phyloP scores from a whole-genome alignment of 805 yeast species.

The Teunomyces kruisii region DNA sequence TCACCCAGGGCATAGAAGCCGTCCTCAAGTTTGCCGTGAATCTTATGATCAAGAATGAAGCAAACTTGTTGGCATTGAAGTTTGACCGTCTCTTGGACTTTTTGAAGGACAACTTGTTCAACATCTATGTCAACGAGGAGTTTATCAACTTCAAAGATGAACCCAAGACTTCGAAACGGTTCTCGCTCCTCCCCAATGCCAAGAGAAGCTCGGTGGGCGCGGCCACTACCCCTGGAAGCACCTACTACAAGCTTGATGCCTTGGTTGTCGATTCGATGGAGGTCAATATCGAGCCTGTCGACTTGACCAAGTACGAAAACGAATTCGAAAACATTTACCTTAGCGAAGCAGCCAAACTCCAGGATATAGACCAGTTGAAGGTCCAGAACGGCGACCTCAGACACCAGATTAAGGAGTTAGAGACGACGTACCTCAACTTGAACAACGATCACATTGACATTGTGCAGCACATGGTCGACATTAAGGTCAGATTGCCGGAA shows the following conservation, averaged over 20 bases:
- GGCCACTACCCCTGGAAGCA: constrained; percentile 6
- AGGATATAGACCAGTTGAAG: constrained; percentile 58
- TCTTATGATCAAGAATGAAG: constrained; percentile 68
- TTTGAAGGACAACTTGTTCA: constrained; percentile 78
- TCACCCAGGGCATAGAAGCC: constrained; percentile 90
- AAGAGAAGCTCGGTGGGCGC: constrained; percentile 17
- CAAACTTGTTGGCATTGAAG: constrained; percentile 53
- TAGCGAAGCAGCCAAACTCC: constrained; percentile 62
- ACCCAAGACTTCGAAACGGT: constrained; percentile 13
- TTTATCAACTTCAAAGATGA: constrained; percentile 20
- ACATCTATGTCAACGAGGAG: constrained; percentile 54
- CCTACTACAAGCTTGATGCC: constrained; percentile 62
- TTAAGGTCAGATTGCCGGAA: constrained; percentile 73
- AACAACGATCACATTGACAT: constrained; percentile 83
- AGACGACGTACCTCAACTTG: constrained; percentile 63
- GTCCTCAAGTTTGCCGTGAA: constrained; percentile 81
- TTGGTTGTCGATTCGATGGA: constrained; percentile 78
- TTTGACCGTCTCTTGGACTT: constrained; percentile 79
- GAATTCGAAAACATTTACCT: constrained; percentile 77
- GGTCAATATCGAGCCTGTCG: constrained; percentile 69
- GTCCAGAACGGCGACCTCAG: constrained; percentile 70
- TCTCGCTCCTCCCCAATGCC: constrained; percentile 26
- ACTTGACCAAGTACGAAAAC: constrained; percentile 64
- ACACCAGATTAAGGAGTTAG: constrained; percentile 70
- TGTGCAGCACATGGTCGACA: constrained; percentile 83